Percentiles rank a stretch among this genome's conserved stretches.
Evolutionary conservation across 108 stramenopile genomes (phyloP).

Genomic region (Cyclotella sp.): DNA sequence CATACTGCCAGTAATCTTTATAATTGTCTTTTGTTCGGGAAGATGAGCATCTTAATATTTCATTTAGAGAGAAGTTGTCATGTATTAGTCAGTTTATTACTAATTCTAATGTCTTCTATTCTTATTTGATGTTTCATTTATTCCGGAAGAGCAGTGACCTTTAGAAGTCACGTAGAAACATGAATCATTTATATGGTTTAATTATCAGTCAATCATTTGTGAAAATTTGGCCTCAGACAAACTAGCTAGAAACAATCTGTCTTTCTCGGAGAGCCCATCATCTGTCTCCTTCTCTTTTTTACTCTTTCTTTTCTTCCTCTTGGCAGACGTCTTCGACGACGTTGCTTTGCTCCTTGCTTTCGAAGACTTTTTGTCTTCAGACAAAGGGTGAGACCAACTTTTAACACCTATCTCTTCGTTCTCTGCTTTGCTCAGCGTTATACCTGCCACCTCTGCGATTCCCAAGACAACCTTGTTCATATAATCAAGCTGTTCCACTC

Average conservation of each 20-base stretch:
- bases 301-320: slow-evolving; percentile 23
- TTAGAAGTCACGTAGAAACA: too few species aligned
- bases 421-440: slow-evolving; percentile 4
- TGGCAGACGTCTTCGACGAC: slow-evolving; percentile 19
- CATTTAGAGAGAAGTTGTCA: too few species aligned
- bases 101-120: too few species aligned
- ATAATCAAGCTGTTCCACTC: slow-evolving; percentile 36
- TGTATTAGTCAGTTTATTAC: too few species aligned
- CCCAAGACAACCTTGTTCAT: slow-evolving; percentile 45
- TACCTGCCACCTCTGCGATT: slow-evolving; percentile 40
- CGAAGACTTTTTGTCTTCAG: background rate
- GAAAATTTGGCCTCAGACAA: slow-evolving; percentile 7
- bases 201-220: too few species aligned
- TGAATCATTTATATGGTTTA: too few species aligned
- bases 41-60: too few species aligned
- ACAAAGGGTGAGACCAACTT: slow-evolving; percentile 38
- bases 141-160: too few species aligned
- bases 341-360: slow-evolving; percentile 8
- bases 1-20: too few species aligned
- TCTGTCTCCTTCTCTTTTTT: slow-evolving; percentile 26
- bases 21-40: too few species aligned
- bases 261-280: background rate
- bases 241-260: background rate
- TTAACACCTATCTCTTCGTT: slow-evolving; percentile 4
- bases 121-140: too few species aligned